Base-by-base conservation (phyloP, 2,329 filamentous ascomycete species). In the Fusarium udum region DNA sequence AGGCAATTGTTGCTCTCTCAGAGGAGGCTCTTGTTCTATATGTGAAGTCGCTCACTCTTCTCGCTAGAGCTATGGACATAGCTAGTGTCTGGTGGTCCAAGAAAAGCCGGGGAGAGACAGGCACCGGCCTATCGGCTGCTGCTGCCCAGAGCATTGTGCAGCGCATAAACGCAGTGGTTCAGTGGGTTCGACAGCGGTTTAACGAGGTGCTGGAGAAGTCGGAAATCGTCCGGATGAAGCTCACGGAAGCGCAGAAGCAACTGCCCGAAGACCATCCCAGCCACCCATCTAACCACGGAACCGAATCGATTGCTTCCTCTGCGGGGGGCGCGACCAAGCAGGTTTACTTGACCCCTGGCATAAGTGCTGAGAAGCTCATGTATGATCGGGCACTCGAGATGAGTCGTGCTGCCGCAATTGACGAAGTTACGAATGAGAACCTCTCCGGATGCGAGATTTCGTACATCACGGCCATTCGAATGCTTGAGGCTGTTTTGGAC, bases 121-220 rank as follows among this genome's bases (percentile, higher is more conserved):
- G 72, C 82, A 80, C 71, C 11, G 82, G 82, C 24, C 74, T 82
- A 8, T 88, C 78, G 63, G 83, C 80, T 13, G 82, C 79, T 5
- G 78, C 81, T 16, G 82, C 77, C 80, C 87, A 89, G 59, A 85
- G 87, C 20, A 82, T 90, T 18, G 88, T 89, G 4, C 87, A 90
- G 53, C 91, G 95, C 55, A 94, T 99, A 82, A 98, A 97, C 79
- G 93, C 92, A 45, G 94, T 97, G 14, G 96, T 99, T 1, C 95
- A 98, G 81, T 99, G 95, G 96, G 92, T 97, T 62, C 93, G 96
- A 39, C 89, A 88, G 74, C 93, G 95, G 10, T 99, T 99, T 87
- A 99, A 99, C 79, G 96, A 98, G 80, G 96, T 97, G 43, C 85
- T 98, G 69, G 95, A 98, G 83, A 99, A 99, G 84, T 95, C 95